Evolutionary conservation across 352 stramenopile genomes (phyloP), one percentile per base, ranked within the genome.

Genomic region (Globisporangium cystogenes): DNA sequence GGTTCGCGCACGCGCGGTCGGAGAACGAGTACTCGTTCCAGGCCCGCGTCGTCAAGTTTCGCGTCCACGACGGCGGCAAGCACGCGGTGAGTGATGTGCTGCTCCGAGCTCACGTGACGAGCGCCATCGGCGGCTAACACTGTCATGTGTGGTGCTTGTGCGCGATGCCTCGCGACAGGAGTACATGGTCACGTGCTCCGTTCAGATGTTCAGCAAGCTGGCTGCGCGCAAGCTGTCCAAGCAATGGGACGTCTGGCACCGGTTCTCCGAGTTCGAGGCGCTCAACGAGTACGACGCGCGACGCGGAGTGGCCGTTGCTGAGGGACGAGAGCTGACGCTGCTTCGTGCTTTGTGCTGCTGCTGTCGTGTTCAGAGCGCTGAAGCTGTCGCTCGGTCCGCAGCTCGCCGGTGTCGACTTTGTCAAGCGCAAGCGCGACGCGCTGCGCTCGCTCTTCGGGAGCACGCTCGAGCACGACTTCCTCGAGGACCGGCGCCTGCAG

Each of bases 121-220:
- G 8, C 8, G 8, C 1, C 29, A 35, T 35, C 29, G 1, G 10
- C 11, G 29, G 29, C 29, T 35, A 12, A 35, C 29, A 35, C 29
- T 35, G 29, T 12, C 29, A 8, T 14, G 29, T 12, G 10, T 35
- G 3, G 27, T 31, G 27, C 10, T 5, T 31, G 27, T 5, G 10
- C 10, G 27, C 10, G 27, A 8, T 1, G 27, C 15, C 2, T 33
- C 21, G 20, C 14, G 26, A 11, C 35, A 89, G 75, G 73, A 89
- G 48, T 89, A 87, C 55, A 68, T 82, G 67, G 55, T 89, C 33
- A 71, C 64, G 27, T 87, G 75, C 48, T 79, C 72, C 26, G 82
- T 74, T 16, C 68, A 78, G 57, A 47, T 84, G 15, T 82, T 75
- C 49, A 89, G 72, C 55, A 72, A 71, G 27, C 44, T 74, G 40